Conservation (phyloP, 2,329 filamentous ascomycete species). For the Fusarium sp. region DNA sequence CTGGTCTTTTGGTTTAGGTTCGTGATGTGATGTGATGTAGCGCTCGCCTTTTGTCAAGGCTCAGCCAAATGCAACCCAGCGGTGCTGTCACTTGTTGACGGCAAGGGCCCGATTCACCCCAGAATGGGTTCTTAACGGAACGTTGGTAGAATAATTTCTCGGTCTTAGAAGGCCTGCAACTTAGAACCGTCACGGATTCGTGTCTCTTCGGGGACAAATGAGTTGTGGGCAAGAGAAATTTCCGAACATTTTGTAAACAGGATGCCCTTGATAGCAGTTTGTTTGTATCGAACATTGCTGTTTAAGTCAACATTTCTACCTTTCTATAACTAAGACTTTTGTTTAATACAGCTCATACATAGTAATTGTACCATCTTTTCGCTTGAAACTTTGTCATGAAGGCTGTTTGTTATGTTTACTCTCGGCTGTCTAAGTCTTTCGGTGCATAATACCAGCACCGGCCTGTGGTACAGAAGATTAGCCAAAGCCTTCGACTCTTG, state of each 20-base stretch:
- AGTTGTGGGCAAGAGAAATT: conserved; percentile 55
- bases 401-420: background rate
- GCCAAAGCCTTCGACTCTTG: background rate
- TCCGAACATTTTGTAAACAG: conserved; percentile 49
- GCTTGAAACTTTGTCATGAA: background rate
- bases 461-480: conserved; percentile 40
- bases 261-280: background rate
- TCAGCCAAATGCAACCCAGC: conserved; percentile 60
- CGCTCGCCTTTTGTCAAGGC: background rate
- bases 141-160: conserved; percentile 72
- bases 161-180: conserved; percentile 54
- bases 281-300: background rate
- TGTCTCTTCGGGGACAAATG: conserved; percentile 46
- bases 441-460: conserved; percentile 48
- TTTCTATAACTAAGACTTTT: background rate
- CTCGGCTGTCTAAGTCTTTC: conserved; percentile 28
- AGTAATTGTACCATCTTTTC: background rate
- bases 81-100: conserved; percentile 78
- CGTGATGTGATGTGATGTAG: conserved; percentile 15
- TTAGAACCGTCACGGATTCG: conserved; percentile 39
- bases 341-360: background rate
- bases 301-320: background rate
- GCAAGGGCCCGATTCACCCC: conserved; percentile 75
- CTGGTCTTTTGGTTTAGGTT: conserved; percentile 20
- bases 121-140: conserved; percentile 83